These are phyloP conservation scores for Solanum peruvianum DNA, from an alignment of 257 asterid species.

Conservation along the genomic window DNA sequence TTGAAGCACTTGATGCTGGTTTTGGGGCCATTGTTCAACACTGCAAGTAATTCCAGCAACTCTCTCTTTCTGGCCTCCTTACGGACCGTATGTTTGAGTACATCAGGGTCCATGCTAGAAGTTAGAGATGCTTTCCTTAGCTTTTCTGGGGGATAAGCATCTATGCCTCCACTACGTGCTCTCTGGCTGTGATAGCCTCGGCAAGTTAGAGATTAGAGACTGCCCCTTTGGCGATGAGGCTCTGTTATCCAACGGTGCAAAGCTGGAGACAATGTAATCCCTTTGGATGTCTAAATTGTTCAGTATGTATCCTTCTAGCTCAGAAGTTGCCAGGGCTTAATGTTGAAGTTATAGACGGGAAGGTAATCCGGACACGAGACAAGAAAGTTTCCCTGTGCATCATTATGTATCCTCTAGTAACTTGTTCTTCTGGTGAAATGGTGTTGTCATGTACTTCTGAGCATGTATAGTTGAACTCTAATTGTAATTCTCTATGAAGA, in stretches of 20 bases:
- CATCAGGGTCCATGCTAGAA: constrained; percentile 8
- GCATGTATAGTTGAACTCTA: background rate
- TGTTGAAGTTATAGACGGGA: constrained; percentile 8
- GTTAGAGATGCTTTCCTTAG: constrained; percentile 7
- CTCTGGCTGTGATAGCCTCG: background rate
- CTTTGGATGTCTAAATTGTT: constrained; percentile 16
- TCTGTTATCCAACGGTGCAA: constrained; percentile 4
- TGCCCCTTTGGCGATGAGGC: constrained; percentile 10
- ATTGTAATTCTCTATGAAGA: background rate
- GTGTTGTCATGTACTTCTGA: background rate
- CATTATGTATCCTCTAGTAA: background rate
- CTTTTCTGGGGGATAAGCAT: constrained; percentile 6
- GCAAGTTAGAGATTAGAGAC: background rate
- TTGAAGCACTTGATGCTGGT: background rate
- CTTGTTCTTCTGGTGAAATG: background rate
- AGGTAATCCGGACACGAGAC: constrained; percentile 6
- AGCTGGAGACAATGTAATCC: constrained; percentile 7
- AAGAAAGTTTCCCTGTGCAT: constrained; percentile 7
- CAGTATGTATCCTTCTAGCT: background rate
- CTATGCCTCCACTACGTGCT: background rate
- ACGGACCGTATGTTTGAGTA: constrained; percentile 2
- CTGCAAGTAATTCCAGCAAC: background rate
- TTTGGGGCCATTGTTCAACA: background rate
- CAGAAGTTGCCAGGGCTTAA: constrained; percentile 13
- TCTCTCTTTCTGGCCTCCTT: constrained; percentile 9